These are phyloP conservation scores for Solanum bulbocastanum DNA, from an alignment of 257 asterid genomes.

Conservation along the genomic window DNA sequence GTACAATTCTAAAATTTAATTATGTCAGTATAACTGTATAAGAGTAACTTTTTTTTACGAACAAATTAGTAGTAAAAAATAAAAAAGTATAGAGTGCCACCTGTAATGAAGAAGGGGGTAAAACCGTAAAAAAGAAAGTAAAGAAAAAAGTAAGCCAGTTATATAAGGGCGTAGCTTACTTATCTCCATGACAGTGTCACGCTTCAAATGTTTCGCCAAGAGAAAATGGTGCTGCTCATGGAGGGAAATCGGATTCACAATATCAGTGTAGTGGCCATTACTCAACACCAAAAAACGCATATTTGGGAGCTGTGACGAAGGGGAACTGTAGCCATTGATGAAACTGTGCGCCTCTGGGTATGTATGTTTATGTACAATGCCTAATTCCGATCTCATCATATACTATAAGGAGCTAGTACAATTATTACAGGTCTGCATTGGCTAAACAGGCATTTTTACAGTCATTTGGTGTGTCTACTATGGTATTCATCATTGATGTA, in stretches of 20 bases:
- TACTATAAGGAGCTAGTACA: background rate
- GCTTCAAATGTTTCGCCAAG: background rate
- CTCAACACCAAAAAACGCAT: background rate
- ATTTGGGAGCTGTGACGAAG: background rate
- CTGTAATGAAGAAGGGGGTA: too few relatives aligned
- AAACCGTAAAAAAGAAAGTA: background rate
- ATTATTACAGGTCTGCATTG: background rate
- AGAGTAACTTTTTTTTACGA: too few relatives aligned
- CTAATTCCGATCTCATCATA: background rate
- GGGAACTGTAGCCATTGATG: background rate
- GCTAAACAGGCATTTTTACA: constrained; percentile 6
- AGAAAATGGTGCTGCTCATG: background rate
- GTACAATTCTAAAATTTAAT: too few relatives aligned
- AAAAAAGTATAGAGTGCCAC: background rate
- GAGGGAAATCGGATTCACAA: background rate
- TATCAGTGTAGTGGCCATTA: background rate
- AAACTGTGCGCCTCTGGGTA: background rate
- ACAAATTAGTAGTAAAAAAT: too few relatives aligned
- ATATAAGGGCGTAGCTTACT: background rate
- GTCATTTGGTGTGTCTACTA: constrained; percentile 3
- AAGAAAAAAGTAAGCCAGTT: background rate
- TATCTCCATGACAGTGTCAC: too few relatives aligned
- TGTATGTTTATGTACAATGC: background rate
- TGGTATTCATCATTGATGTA: background rate
- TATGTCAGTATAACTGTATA: too few relatives aligned